Conservation (phyloP, 805 yeast genomes). For the Hanseniaspora lachancei region DNA sequence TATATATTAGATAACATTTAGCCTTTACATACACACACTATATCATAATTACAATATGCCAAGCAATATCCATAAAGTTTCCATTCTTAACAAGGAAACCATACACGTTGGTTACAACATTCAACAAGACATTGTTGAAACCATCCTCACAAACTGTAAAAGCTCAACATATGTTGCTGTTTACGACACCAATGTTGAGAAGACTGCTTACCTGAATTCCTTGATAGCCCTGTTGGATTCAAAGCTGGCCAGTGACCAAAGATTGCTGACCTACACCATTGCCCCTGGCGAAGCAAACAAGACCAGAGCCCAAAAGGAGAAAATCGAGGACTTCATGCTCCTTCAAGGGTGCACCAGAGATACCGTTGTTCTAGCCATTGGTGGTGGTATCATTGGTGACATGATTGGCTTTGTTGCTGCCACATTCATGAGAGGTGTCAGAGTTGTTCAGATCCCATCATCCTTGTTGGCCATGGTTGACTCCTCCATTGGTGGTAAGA, state of each 20-base stretch:
- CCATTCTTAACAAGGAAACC: conserved; percentile 67
- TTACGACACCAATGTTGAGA: conserved; percentile 68
- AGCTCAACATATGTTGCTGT: conserved; percentile 88
- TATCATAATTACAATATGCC: neutral
- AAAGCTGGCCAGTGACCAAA: conserved; percentile 35
- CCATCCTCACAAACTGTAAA: conserved; percentile 45
- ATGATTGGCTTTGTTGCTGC: conserved; percentile 99
- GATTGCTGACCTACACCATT: conserved; percentile 61
- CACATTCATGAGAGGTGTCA: conserved; percentile 95
- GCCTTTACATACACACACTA: neutral
- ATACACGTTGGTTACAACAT: conserved; percentile 86
- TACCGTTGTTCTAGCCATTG: conserved; percentile 84
- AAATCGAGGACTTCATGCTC: conserved; percentile 79
- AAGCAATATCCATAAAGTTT: conserved; percentile 35
- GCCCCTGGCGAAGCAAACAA: conserved; percentile 91
- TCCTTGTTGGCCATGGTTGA: conserved; percentile 93
- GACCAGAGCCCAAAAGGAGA: conserved; percentile 77
- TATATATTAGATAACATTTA: too few species aligned
- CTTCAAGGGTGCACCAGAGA: conserved; percentile 86
- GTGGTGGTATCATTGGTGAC: conserved; percentile 98
- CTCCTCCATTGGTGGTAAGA: conserved; percentile 94
- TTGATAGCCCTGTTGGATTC: conserved; percentile 34
- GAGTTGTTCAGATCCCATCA: conserved; percentile 89
- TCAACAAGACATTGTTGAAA: conserved; percentile 56
- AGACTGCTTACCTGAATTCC: conserved; percentile 46